These are phyloP conservation scores for Coprinopsis cinerea DNA, from an alignment of 768 basidiomycete genomes.

Conservation along the genomic window DNA sequence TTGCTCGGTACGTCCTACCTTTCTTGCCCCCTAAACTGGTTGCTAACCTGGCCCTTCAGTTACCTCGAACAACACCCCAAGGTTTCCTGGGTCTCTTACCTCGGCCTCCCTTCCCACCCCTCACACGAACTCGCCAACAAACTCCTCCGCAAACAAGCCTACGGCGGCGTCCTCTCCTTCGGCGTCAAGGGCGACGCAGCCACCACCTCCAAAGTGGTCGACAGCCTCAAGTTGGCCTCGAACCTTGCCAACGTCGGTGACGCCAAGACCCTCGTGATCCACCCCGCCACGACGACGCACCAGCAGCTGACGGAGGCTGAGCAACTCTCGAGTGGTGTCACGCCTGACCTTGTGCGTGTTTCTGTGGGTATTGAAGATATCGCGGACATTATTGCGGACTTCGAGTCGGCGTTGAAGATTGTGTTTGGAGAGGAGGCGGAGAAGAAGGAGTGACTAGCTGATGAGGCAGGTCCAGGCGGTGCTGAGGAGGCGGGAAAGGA, in stretches of 20 bases:
- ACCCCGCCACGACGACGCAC: constrained; percentile 76
- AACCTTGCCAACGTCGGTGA: constrained; percentile 71
- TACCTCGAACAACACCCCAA: constrained; percentile 61
- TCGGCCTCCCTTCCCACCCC: constrained; percentile 58
- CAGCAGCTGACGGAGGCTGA: constrained; percentile 59
- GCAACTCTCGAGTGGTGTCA: constrained; percentile 60
- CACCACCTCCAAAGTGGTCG: constrained; percentile 56
- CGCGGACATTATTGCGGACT: constrained; percentile 37
- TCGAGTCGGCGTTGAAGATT: constrained; percentile 30
- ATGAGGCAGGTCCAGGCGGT: not conserved
- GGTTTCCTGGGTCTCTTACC: constrained; percentile 75
- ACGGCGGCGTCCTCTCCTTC: constrained; percentile 73
- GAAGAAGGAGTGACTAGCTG: not conserved
- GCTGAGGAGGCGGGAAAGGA: not conserved
- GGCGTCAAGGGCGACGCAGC: constrained; percentile 57
- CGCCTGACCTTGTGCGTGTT: constrained; percentile 68
- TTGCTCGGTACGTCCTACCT: constrained; percentile 36
- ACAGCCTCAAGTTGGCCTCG: constrained; percentile 64
- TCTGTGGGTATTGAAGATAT: constrained; percentile 38
- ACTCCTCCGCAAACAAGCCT: constrained; percentile 48
- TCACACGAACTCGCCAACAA: constrained; percentile 55
- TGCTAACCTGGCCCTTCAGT: constrained; percentile 14
- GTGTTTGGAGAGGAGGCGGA: constrained; percentile 14
- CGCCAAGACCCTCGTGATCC: constrained; percentile 77
- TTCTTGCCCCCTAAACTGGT: not conserved